Percentiles rank a stretch among this genome's conserved stretches.
Evolutionary conservation across 2,329 filamentous ascomycete species (phyloP).

Genomic region (Albifimbria verrucaria): DNA sequence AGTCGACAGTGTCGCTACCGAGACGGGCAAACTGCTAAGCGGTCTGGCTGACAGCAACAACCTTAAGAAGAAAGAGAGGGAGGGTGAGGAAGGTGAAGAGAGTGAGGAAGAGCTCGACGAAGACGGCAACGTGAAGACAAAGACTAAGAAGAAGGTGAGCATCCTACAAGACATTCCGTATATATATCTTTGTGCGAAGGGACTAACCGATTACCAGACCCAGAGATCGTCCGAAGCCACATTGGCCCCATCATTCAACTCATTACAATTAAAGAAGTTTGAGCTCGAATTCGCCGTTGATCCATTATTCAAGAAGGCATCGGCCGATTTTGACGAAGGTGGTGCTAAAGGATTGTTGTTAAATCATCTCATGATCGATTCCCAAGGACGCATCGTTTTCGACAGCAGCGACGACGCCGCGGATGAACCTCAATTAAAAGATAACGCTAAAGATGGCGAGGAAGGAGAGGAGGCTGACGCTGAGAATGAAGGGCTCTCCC

Average conservation of each 20-base stretch:
- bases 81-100: conserved; percentile 62
- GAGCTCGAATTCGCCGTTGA: conserved; percentile 96
- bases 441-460: conserved; percentile 39
- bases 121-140: conserved; percentile 57
- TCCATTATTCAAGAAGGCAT: conserved; percentile 98
- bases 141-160: conserved; percentile 71
- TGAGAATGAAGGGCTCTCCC: conserved; percentile 15
- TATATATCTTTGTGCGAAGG: background rate
- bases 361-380: conserved; percentile 95
- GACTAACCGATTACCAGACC: conserved; percentile 33
- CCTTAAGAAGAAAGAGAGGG: conserved; percentile 68
- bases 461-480: conserved; percentile 31
- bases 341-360: conserved; percentile 92
- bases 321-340: conserved; percentile 96
- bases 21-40: conserved; percentile 92
- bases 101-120: conserved; percentile 64
- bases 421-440: conserved; percentile 17
- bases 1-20: conserved; percentile 96
- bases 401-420: conserved; percentile 89
- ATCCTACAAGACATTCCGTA: background rate
- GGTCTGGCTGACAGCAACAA: conserved; percentile 85
- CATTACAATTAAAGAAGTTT: conserved; percentile 93
- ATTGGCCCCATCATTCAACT: conserved; percentile 80
- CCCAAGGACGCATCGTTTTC: conserved; percentile 89
- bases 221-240: conserved; percentile 90